These are phyloP conservation scores for Leersia perrieri DNA, from an alignment of 176 grass and related monocot species.

Conservation along the genomic window DNA sequence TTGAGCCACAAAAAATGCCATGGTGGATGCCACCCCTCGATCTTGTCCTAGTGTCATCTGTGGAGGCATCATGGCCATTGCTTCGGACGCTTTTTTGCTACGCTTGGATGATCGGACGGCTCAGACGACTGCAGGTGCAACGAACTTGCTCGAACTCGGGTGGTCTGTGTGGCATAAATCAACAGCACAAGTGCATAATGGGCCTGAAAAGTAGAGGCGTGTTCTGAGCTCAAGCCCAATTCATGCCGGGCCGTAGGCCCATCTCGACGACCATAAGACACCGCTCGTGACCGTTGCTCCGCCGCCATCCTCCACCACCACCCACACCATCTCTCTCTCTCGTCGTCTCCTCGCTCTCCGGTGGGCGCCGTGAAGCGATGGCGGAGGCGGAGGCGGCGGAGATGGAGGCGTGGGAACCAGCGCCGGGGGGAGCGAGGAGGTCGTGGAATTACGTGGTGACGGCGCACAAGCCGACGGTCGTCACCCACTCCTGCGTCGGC, in stretches of 20 bases:
- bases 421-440: conserved; percentile 45
- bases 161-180: neutral
- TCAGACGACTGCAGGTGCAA: neutral
- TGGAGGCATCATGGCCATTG: neutral
- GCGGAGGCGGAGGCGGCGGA: neutral
- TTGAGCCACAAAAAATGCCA: conserved; percentile 26
- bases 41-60: neutral
- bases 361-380: neutral
- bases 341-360: neutral
- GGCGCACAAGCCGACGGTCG: conserved; percentile 78
- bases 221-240: neutral
- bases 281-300: neutral
- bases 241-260: neutral
- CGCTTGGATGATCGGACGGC: neutral
- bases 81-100: neutral
- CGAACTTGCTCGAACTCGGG: neutral
- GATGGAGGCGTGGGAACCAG: conserved; percentile 73
- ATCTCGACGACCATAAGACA: neutral
- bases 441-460: conserved; percentile 93
- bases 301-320: too few species aligned
- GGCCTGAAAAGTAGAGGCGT: neutral
- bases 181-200: neutral
- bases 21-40: neutral
- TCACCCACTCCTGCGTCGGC: conserved; percentile 84
- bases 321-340: neutral